These are phyloP conservation scores for Phytophthora uliginosa DNA, from an alignment of 352 stramenopile species.

Conservation along the genomic window DNA sequence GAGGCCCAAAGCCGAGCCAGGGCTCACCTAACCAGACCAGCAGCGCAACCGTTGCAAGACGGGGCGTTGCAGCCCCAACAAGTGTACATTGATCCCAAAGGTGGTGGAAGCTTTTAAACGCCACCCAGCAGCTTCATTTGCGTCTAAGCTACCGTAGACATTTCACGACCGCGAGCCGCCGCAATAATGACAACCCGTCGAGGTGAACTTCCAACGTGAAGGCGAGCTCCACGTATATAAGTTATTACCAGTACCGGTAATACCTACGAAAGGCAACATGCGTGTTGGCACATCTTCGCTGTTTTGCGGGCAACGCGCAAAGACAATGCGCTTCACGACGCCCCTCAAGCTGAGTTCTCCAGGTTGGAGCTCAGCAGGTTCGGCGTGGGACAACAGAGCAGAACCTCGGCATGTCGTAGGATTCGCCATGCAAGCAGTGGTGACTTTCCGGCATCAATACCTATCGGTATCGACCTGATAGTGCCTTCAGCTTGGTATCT, in stretches of 20 bases:
- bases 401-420: not conserved
- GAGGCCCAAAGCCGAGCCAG: conserved; percentile 26
- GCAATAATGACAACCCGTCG: too few relatives aligned
- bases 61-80: conserved; percentile 8
- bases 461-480: too few relatives aligned
- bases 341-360: not conserved
- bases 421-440: not conserved
- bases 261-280: not conserved
- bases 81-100: too few relatives aligned
- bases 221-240: not conserved
- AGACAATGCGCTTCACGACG: conserved; percentile 18
- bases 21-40: conserved; percentile 41
- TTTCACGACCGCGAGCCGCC: too few relatives aligned
- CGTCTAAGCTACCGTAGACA: not conserved
- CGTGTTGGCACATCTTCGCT: conserved; percentile 19
- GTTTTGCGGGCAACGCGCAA: conserved; percentile 16
- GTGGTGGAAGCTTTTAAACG: too few relatives aligned
- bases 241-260: not conserved
- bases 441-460: not conserved
- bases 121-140: not conserved
- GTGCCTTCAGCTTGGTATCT: not conserved
- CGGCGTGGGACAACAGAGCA: not conserved
- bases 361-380: not conserved
- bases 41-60: conserved; percentile 26
- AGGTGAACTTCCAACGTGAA: not conserved